Evolutionary conservation across 192 early-diverging fungal genomes (phyloP).

Genomic region (Glomus cerebriforme): DNA sequence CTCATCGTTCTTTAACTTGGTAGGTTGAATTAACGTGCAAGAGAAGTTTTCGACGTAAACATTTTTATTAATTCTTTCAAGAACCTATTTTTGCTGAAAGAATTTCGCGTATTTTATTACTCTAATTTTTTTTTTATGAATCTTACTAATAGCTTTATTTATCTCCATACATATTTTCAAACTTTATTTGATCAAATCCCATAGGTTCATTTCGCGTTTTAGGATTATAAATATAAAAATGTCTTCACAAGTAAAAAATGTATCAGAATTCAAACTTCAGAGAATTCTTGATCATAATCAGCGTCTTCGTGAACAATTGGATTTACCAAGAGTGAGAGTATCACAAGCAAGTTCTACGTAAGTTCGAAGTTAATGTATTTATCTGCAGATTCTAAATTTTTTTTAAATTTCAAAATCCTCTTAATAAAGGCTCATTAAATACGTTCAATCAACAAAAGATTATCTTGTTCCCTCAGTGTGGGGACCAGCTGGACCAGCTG

Average conservation of each 20-base stretch:
- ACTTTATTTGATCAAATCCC: no score
- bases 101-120: no score
- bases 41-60: no score
- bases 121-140: no score
- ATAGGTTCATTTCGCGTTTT: not conserved
- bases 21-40: no score
- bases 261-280: slow-evolving; percentile 46
- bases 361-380: not conserved
- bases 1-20: no score
- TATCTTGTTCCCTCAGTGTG: slow-evolving; percentile 23
- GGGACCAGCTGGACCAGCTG: slow-evolving; percentile 22
- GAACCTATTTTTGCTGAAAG: no score
- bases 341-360: slow-evolving; percentile 42
- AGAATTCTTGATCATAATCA: slow-evolving; percentile 43
- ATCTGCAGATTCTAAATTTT: not conserved
- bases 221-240: not conserved
- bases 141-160: no score
- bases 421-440: slow-evolving; percentile 7
- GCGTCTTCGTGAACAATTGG: slow-evolving; percentile 43
- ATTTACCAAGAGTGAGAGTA: slow-evolving; percentile 43
- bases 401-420: not conserved
- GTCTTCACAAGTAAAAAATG: slow-evolving; percentile 33
- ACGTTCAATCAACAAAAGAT: slow-evolving; percentile 28
- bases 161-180: no score
- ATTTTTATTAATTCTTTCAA: no score